These are phyloP conservation scores for Gossypium lobatum DNA, from an alignment of 441 rosid species.

Conservation along the genomic window DNA sequence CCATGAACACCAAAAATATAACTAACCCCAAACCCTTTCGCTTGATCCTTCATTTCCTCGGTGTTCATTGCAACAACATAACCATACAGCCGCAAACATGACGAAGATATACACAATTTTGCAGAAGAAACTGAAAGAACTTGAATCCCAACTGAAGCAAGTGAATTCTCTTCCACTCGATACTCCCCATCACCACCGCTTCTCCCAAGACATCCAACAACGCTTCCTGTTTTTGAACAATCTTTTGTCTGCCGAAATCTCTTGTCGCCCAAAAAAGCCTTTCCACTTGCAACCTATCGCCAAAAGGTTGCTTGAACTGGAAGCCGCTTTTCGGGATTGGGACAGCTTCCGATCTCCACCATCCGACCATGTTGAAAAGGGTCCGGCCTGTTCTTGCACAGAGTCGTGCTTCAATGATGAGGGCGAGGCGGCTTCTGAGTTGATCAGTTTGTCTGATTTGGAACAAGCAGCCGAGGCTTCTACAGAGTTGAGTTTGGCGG, in stretches of 20 bases:
- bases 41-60: not conserved
- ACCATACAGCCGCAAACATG: not conserved
- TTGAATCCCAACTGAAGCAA: constrained; percentile 29
- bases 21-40: too few species aligned
- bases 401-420: constrained; percentile 34
- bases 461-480: constrained; percentile 11
- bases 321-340: constrained; percentile 26
- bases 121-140: constrained; percentile 26
- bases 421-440: not conserved
- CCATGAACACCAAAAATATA: not conserved
- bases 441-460: not conserved
- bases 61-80: not conserved
- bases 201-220: constrained; percentile 30
- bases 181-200: constrained; percentile 12
- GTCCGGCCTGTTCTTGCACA: constrained; percentile 34
- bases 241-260: constrained; percentile 44
- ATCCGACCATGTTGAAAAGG: constrained; percentile 10
- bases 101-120: not conserved
- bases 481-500: not conserved
- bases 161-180: constrained; percentile 16
- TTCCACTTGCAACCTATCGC: constrained; percentile 27
- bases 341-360: not conserved
- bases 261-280: constrained; percentile 28
- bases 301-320: constrained; percentile 27
- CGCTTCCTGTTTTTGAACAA: constrained; percentile 39